Conservation (phyloP, 306 rosid species). For the Cotoneaster glaucophyllus region DNA sequence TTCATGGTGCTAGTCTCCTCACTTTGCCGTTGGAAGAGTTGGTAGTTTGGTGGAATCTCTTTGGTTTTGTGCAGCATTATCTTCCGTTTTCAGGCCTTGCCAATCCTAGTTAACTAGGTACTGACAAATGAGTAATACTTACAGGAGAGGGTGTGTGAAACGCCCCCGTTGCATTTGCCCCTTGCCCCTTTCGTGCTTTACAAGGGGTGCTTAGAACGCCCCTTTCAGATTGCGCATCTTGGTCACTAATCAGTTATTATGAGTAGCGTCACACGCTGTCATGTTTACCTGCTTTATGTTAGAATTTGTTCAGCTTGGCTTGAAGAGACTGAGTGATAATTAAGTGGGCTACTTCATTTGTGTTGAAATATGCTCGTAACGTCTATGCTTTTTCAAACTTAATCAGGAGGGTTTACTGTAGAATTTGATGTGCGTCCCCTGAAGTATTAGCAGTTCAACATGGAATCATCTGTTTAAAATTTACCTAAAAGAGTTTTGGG, state of each 20-base stretch:
- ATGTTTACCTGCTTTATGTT: neutral
- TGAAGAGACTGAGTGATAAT: neutral
- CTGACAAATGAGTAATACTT: neutral
- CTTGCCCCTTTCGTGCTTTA: neutral
- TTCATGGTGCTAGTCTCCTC: slow-evolving; percentile 5
- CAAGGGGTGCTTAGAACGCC: neutral
- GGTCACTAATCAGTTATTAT: neutral
- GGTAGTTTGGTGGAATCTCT: neutral
- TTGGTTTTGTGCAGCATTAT: neutral
- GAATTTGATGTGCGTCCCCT: neutral
- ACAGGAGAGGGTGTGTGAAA: neutral
- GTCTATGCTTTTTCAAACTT: neutral
- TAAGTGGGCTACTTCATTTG: neutral
- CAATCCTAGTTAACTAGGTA: neutral
- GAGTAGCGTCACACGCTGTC: neutral
- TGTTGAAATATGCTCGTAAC: neutral
- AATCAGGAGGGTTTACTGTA: neutral
- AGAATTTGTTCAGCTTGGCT: neutral
- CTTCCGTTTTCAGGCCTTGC: neutral
- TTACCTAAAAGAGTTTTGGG: neutral
- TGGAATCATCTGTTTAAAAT: neutral
- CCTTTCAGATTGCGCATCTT: neutral
- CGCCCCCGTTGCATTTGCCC: neutral
- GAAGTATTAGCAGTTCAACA: neutral
- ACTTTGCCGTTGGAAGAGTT: neutral